Conservation (phyloP, 345 rosid species). For the Rubroshorea leprosula region DNA sequence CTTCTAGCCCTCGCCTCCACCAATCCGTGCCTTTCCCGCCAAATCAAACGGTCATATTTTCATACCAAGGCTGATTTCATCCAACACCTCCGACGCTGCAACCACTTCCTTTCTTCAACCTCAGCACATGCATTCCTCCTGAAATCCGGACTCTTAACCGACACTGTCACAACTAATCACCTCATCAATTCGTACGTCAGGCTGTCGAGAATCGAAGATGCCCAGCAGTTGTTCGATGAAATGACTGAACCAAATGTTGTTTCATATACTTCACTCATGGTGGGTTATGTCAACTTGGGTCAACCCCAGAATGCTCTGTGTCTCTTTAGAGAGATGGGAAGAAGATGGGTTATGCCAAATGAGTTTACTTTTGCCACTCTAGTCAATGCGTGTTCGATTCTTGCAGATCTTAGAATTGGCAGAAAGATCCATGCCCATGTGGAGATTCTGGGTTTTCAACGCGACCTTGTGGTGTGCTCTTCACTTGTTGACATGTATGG, state of each 20-base stretch:
- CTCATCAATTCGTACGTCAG: constrained; percentile 42
- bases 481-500: constrained; percentile 89
- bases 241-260: constrained; percentile 69
- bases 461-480: constrained; percentile 56
- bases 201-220: constrained; percentile 21
- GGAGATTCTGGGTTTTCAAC: constrained; percentile 37
- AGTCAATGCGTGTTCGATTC: constrained; percentile 54
- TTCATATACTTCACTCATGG: constrained; percentile 65
- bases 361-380: constrained; percentile 55
- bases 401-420: constrained; percentile 42
- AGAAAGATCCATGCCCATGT: constrained; percentile 51
- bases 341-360: constrained; percentile 40
- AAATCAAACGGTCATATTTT: constrained; percentile 15
- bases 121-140: constrained; percentile 26
- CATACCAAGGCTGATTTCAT: constrained; percentile 22
- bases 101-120: constrained; percentile 20
- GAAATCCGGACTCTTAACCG: constrained; percentile 37
- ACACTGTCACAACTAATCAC: constrained; percentile 37
- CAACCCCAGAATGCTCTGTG: constrained; percentile 32
- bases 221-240: constrained; percentile 56
- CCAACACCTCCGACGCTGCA: constrained; percentile 31
- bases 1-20: not conserved
- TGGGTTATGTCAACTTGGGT: constrained; percentile 38
- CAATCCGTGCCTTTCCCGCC: constrained; percentile 26
- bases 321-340: constrained; percentile 36